Evolutionary conservation across 306 rosid species (phyloP), one percentile per base, ranked within the genome.

Genomic region (Trichosanthes cucumerina): DNA sequence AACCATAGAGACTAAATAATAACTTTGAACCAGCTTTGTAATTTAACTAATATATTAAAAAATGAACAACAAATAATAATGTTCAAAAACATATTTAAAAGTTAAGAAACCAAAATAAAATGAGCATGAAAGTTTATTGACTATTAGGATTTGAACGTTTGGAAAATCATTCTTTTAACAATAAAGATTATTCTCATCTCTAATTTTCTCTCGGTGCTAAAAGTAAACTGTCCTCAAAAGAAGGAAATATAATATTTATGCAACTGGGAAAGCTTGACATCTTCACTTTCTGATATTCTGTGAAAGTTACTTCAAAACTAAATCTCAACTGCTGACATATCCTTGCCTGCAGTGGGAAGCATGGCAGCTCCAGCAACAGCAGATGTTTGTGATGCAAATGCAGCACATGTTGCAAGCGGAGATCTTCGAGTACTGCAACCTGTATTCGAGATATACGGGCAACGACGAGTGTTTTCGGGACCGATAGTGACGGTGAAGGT

Each of bases 401-500:
- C 84, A 15, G 62, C 79, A 34, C 85, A 81, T 15, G 46, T 87
- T 65, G 75, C 66, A n/a, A 83, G 79, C 7, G 90, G 90, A 38
- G 88, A 81, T 8, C 31, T 87, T 81, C 87, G 88, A 8, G 88
- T 83, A 21, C 81, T 87, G 84, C 84, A 88, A 43, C 89, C 93
- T 12, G 70, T 76, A 34, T 89, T 93, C 83, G 84, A 78, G 77
- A 49, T 24, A 8, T 93, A 89, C 23, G 97, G 97, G 31, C 89
- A 80, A 52, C 5, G 83, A 0, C 72, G 76, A 69, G 85, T 84
- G 10, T 93, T 93, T 81, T 91, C 89, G 0, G 96, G 96, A 0
- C 90, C 86, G 4, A 70, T 91, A 26, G 84, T 79, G 18, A 93
- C 97, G 0, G 49, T 93, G 9, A 91, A 88, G 86, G 93, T 89